A percentile compares a stretch with the other conserved stretches of the same genome.
phyloP scores from a whole-genome alignment of 495 filamentous ascomycete species.

The Penicillium paradoxum region DNA sequence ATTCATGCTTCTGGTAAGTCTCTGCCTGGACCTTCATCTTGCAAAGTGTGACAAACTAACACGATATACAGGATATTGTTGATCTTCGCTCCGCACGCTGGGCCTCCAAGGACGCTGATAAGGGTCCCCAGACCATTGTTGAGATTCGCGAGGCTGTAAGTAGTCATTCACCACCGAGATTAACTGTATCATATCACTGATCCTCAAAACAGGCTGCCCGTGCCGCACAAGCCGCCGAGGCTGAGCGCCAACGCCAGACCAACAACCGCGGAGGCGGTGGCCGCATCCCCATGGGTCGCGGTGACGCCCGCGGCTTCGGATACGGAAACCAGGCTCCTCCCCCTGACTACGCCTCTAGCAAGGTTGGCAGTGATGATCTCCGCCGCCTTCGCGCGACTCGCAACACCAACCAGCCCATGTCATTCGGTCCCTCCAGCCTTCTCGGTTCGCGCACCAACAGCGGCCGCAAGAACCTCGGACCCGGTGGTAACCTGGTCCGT shows the following conservation, averaged over 20 bases:
- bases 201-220: constrained; percentile 54
- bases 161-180: constrained; percentile 4
- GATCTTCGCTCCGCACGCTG: constrained; percentile 74
- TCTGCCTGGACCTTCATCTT: neutral
- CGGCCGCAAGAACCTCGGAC: constrained; percentile 68
- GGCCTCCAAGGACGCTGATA: constrained; percentile 76
- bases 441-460: constrained; percentile 78
- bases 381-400: constrained; percentile 65
- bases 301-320: constrained; percentile 75
- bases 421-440: constrained; percentile 72
- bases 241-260: constrained; percentile 44
- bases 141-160: constrained; percentile 82
- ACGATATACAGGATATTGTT: constrained; percentile 60
- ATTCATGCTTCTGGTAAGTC: constrained; percentile 85
- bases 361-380: constrained; percentile 85
- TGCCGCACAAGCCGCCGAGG: constrained; percentile 60
- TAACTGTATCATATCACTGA: constrained; percentile 12
- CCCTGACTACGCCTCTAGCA: constrained; percentile 67
- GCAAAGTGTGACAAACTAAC: constrained; percentile 2
- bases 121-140: constrained; percentile 93
- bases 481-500: constrained; percentile 62
- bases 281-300: constrained; percentile 68
- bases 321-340: constrained; percentile 60
- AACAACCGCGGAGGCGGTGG: constrained; percentile 53
- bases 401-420: constrained; percentile 55